phyloP scores from a whole-genome alignment of 805 yeast species.

The Sugiyamaella boreocaroliniensis region DNA sequence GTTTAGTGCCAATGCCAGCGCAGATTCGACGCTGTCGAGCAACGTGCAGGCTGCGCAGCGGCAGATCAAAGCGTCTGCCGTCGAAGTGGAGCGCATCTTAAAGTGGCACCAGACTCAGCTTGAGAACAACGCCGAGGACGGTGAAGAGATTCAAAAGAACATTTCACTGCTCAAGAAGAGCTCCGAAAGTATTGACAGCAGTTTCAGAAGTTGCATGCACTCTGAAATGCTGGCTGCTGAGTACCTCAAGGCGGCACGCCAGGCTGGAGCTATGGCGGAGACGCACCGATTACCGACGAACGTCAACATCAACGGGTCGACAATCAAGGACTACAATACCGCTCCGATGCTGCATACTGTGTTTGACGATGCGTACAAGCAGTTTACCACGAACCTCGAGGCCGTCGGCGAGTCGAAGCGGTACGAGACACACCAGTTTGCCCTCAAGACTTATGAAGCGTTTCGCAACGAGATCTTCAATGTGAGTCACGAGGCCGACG shows the following conservation, averaged over 20 bases:
- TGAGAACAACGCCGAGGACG: background rate
- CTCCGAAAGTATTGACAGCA: background rate
- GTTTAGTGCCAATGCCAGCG: background rate
- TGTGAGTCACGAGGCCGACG: slow-evolving; percentile 13
- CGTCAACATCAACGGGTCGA: background rate
- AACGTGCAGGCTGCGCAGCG: background rate
- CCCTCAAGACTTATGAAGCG: slow-evolving; percentile 1
- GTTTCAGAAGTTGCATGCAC: background rate
- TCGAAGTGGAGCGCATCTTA: background rate
- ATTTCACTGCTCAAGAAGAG: background rate
- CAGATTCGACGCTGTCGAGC: background rate
- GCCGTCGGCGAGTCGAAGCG: background rate
- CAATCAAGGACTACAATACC: background rate
- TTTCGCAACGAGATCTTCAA: slow-evolving; percentile 16
- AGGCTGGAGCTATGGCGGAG: background rate
- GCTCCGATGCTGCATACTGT: background rate
- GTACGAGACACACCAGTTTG: background rate
- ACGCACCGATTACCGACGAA: background rate
- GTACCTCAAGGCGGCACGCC: background rate
- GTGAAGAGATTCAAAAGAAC: background rate
- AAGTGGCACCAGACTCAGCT: background rate
- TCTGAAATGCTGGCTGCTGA: background rate
- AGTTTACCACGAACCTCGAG: background rate
- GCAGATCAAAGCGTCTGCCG: background rate
- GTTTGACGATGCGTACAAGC: background rate